Conservation (phyloP, 2,329 filamentous ascomycete species). For the Penicillium vulpinum region DNA sequence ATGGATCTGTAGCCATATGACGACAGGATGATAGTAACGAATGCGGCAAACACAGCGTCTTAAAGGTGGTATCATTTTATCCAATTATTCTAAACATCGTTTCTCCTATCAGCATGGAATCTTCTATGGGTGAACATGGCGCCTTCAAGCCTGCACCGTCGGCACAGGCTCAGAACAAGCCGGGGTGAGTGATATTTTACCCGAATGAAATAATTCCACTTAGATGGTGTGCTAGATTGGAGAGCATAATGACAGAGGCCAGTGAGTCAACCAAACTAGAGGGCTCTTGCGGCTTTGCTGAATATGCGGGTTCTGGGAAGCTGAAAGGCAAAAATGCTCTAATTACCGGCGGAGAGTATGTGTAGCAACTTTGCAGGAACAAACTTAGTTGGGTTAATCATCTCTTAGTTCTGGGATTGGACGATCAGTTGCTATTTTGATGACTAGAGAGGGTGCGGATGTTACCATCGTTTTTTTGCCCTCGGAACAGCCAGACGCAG, state of each 20-base stretch:
- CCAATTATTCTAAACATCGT: background rate
- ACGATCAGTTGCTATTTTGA: slow-evolving; percentile 14
- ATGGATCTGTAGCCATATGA: slow-evolving; percentile 23
- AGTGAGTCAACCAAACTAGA: slow-evolving; percentile 41
- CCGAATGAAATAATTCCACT: background rate
- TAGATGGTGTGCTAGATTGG: slow-evolving; percentile 2
- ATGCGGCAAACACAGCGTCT: background rate
- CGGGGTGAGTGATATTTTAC: slow-evolving; percentile 22
- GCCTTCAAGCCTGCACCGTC: slow-evolving; percentile 24
- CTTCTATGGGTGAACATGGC: slow-evolving; percentile 26
- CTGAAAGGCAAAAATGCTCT: slow-evolving; percentile 54
- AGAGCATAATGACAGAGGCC: slow-evolving; percentile 27
- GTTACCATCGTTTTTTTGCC: slow-evolving; percentile 16
- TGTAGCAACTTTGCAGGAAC: slow-evolving; percentile 53
- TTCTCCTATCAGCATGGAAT: slow-evolving; percentile 18
- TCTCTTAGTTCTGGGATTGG: slow-evolving; percentile 14
- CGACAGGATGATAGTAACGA: slow-evolving; percentile 24
- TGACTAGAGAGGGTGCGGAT: slow-evolving; percentile 18
- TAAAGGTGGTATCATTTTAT: background rate
- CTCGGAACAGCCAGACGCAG: slow-evolving; percentile 13
- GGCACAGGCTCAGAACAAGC: slow-evolving; percentile 29
- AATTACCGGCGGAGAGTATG: slow-evolving; percentile 59
- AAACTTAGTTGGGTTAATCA: slow-evolving; percentile 56
- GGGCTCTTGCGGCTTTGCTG: slow-evolving; percentile 25
- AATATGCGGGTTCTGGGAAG: slow-evolving; percentile 51